These are phyloP conservation scores for Ophiostoma populinum DNA, from an alignment of 2,329 filamentous ascomycete genomes.

Conservation along the genomic window DNA sequence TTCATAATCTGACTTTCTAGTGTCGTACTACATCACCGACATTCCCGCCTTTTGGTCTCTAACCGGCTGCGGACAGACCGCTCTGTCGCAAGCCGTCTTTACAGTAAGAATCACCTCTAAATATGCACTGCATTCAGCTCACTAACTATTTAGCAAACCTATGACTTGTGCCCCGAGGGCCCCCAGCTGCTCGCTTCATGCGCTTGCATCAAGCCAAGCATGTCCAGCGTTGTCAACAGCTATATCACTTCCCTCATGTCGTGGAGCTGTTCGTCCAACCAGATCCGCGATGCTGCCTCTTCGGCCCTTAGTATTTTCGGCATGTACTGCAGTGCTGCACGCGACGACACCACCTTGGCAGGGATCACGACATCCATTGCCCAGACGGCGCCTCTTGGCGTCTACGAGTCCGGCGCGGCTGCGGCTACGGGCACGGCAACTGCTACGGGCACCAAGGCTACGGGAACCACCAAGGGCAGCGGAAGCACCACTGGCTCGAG, in stretches of 20 bases:
- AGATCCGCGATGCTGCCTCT: constrained; percentile 19
- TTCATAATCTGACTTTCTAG: too few species aligned
- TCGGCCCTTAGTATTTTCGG: constrained; percentile 26
- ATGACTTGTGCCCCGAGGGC: constrained; percentile 25
- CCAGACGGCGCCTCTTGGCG: constrained; percentile 4
- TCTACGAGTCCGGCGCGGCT: background rate
- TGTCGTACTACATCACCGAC: constrained; percentile 38
- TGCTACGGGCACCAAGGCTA: background rate
- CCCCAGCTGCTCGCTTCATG: constrained; percentile 34
- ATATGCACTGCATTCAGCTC: background rate
- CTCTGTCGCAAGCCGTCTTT: constrained; percentile 24
- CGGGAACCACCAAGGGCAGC: background rate
- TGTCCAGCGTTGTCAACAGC: constrained; percentile 25
- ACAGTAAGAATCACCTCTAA: constrained; percentile 17
- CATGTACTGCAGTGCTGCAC: constrained; percentile 32
- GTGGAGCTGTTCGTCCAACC: constrained; percentile 23
- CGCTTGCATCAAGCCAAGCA: constrained; percentile 31
- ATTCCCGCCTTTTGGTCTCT: constrained; percentile 28
- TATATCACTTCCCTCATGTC: constrained; percentile 27
- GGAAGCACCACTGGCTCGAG: background rate
- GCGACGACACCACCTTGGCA: constrained; percentile 21
- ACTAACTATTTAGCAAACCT: constrained; percentile 17
- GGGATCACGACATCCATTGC: constrained; percentile 23
- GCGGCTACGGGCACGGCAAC: background rate
- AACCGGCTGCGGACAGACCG: constrained; percentile 26